A percentile compares a stretch with the other conserved stretches of the same genome.
phyloP scores from a whole-genome alignment of 371 early-diverging fungal genomes.

The Paraphysoderma sedebokerense region DNA sequence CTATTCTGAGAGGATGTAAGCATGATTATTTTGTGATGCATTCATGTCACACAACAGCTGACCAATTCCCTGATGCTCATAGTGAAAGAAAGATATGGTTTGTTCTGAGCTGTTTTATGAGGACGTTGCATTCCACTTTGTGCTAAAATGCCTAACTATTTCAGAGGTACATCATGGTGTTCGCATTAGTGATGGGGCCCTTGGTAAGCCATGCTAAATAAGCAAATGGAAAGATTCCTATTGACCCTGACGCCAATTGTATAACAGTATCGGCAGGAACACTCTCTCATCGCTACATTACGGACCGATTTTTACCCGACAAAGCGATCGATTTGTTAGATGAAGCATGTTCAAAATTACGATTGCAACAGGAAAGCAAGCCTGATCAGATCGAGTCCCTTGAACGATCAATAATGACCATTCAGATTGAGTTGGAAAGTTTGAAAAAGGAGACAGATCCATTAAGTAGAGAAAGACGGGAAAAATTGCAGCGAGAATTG shows the following conservation, averaged over 20 bases:
- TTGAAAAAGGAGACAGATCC: constrained; percentile 54
- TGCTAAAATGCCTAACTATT: background rate
- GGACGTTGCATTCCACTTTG: too few species aligned
- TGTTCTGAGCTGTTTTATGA: too few species aligned
- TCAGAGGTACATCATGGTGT: constrained; percentile 80
- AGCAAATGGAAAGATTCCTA: too few species aligned
- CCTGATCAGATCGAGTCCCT: constrained; percentile 55
- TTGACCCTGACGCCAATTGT: too few species aligned
- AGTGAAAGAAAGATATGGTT: too few species aligned
- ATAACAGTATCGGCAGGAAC: constrained; percentile 62
- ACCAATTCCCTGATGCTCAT: background rate
- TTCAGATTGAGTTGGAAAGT: constrained; percentile 55
- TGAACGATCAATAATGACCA: constrained; percentile 52
- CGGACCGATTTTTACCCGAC: constrained; percentile 57
- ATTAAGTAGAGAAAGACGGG: constrained; percentile 46
- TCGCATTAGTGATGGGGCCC: too few species aligned
- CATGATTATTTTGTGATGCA: too few species aligned
- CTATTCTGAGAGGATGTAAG: constrained; percentile 36
- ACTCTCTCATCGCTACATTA: constrained; percentile 59
- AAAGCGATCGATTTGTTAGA: constrained; percentile 83
- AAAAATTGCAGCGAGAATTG: constrained; percentile 42
- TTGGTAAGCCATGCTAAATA: too few species aligned
- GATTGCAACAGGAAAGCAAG: constrained; percentile 67
- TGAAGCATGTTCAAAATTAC: constrained; percentile 66
- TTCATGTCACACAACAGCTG: background rate